Evolutionary conservation across 2,329 filamentous ascomycete species (phyloP).

Genomic region (Xylaria arbuscula): DNA sequence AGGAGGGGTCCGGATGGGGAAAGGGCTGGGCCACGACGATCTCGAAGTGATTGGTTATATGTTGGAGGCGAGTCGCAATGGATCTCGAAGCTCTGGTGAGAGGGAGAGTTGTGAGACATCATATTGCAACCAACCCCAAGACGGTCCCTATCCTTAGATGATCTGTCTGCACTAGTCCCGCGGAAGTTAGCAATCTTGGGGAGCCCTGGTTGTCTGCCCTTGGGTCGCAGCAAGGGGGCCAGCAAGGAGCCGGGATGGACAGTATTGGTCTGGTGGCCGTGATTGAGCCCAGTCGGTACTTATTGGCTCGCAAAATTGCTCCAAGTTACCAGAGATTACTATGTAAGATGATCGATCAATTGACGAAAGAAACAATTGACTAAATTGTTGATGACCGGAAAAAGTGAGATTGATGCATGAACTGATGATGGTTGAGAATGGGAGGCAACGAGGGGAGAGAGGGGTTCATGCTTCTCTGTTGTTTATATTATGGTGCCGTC

Average conservation of each 20-base stretch:
- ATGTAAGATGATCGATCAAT: constrained; percentile 27
- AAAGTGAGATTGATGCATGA: constrained; percentile 35
- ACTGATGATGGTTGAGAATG: constrained; percentile 28
- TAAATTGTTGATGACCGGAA: constrained; percentile 37
- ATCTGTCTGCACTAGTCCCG: constrained; percentile 33
- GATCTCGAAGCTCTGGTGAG: constrained; percentile 43
- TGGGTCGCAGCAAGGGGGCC: constrained; percentile 36
- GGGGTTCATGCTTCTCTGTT: constrained; percentile 15
- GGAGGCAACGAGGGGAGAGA: not conserved
- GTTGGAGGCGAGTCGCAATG: constrained; percentile 43
- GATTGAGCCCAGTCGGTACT: not conserved
- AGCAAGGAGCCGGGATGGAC: constrained; percentile 29
- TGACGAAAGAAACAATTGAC: constrained; percentile 26
- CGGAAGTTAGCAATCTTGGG: constrained; percentile 37
- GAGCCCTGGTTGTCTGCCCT: constrained; percentile 29
- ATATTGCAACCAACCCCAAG: constrained; percentile 25
- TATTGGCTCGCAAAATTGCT: constrained; percentile 11
- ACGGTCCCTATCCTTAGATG: constrained; percentile 16
- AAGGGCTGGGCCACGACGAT: constrained; percentile 32
- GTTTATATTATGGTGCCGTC: constrained; percentile 26
- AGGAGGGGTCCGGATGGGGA: constrained; percentile 42
- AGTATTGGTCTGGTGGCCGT: constrained; percentile 2
- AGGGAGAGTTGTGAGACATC: constrained; percentile 43
- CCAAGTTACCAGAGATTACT: constrained; percentile 31
- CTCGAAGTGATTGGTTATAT: constrained; percentile 40